Evolutionary conservation across 2,329 filamentous ascomycete genomes (phyloP).

Genomic region (Xylaria sp.): DNA sequence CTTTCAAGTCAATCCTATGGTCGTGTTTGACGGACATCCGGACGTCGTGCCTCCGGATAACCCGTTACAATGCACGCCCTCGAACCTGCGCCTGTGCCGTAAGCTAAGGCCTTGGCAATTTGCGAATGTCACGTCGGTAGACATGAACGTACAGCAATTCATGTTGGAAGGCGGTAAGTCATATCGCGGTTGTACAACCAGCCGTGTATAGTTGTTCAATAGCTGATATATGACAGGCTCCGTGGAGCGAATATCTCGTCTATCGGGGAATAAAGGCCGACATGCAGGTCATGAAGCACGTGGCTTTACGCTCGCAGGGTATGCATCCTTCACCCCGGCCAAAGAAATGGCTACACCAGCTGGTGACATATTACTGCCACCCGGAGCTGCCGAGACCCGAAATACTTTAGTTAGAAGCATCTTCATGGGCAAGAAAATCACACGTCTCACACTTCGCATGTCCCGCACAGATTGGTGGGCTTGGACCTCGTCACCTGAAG

Average conservation of each 20-base stretch:
- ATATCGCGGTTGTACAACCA: no score
- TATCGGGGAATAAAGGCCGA: slow-evolving; percentile 41
- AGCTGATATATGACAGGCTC: slow-evolving; percentile 34
- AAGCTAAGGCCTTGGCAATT: slow-evolving; percentile 47
- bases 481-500: slow-evolving; percentile 37
- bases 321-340: slow-evolving; percentile 38
- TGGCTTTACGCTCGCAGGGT: slow-evolving; percentile 36
- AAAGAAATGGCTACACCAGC: slow-evolving; percentile 7
- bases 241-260: slow-evolving; percentile 42
- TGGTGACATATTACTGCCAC: slow-evolving; percentile 10
- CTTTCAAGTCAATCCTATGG: slow-evolving; percentile 45
- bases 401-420: slow-evolving; percentile 30
- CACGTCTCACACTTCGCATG: slow-evolving; percentile 44
- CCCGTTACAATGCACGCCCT: slow-evolving; percentile 37
- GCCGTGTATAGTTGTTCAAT: neutral
- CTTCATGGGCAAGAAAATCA: slow-evolving; percentile 41
- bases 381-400: slow-evolving; percentile 28
- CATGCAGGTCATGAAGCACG: slow-evolving; percentile 39
- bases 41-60: slow-evolving; percentile 36
- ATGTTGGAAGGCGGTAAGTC: slow-evolving; percentile 46
- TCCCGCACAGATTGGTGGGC: slow-evolving; percentile 47
- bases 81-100: slow-evolving; percentile 23
- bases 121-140: slow-evolving; percentile 44
- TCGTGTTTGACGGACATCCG: slow-evolving; percentile 41
- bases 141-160: slow-evolving; percentile 43